Conservation (phyloP, 108 stramenopile species). For the Asterionellopsis glacialis region DNA sequence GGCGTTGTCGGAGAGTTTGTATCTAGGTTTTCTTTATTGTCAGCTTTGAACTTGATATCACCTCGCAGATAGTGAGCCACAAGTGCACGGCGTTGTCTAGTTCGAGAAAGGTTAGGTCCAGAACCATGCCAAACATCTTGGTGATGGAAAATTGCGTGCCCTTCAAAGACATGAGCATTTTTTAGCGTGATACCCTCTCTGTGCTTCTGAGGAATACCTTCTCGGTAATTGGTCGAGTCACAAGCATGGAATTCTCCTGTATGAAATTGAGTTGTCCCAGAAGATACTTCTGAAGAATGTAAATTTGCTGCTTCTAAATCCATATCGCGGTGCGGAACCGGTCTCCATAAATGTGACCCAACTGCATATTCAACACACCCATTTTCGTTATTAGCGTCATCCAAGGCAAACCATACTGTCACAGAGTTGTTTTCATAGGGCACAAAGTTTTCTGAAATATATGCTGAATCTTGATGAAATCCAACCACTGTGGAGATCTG, state of each 20-base stretch:
- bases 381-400: constrained; percentile 46
- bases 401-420: constrained; percentile 67
- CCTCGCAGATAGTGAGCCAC: constrained; percentile 10
- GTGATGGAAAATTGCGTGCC: constrained; percentile 8
- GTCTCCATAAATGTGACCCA: constrained; percentile 38
- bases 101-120: constrained; percentile 6
- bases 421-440: constrained; percentile 32
- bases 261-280: neutral
- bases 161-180: too few relatives aligned
- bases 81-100: constrained; percentile 7
- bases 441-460: constrained; percentile 48
- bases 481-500: constrained; percentile 26
- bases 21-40: neutral
- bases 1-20: neutral
- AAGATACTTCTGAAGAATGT: neutral
- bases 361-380: constrained; percentile 50
- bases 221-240: neutral
- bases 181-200: neutral
- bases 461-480: constrained; percentile 60
- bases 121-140: constrained; percentile 14
- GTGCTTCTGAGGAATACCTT: neutral
- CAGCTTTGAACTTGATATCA: constrained; percentile 1
- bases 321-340: too few relatives aligned
- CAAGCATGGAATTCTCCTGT: neutral
- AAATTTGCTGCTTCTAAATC: neutral